phyloP scores from a whole-genome alignment of 140 eudicot species.

The Bidens hawaiensis region DNA sequence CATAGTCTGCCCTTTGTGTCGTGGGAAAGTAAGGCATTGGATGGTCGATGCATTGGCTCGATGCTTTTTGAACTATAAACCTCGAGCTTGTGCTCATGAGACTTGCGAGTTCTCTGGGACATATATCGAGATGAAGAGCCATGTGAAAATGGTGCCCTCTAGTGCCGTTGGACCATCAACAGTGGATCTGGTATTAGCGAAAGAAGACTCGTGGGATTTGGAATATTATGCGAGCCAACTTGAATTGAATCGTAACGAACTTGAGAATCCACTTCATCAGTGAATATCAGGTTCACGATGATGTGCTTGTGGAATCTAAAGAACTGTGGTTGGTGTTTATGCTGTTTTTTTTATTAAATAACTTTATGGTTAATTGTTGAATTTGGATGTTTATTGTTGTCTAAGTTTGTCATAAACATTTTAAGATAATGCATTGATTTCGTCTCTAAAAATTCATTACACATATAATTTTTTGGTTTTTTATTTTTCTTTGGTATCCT shows the following conservation, averaged over 20 bases:
- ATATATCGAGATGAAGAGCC: neutral
- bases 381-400: neutral
- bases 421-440: neutral
- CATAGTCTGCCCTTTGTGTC: neutral
- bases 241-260: neutral
- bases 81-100: neutral
- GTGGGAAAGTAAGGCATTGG: neutral
- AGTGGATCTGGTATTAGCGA: neutral
- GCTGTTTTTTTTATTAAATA: neutral
- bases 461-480: too few species aligned
- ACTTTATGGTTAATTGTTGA: neutral
- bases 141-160: neutral
- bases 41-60: neutral
- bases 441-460: neutral
- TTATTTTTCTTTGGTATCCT: neutral
- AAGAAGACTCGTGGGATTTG: neutral
- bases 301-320: too few species aligned
- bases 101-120: neutral
- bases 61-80: neutral
- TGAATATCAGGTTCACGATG: too few species aligned
- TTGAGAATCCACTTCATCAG: too few species aligned
- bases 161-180: neutral
- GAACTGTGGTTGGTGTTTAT: too few species aligned
- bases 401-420: neutral
- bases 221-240: neutral